Conservation (phyloP, 192 early-diverging fungal species). For the Coemansia sp. region DNA sequence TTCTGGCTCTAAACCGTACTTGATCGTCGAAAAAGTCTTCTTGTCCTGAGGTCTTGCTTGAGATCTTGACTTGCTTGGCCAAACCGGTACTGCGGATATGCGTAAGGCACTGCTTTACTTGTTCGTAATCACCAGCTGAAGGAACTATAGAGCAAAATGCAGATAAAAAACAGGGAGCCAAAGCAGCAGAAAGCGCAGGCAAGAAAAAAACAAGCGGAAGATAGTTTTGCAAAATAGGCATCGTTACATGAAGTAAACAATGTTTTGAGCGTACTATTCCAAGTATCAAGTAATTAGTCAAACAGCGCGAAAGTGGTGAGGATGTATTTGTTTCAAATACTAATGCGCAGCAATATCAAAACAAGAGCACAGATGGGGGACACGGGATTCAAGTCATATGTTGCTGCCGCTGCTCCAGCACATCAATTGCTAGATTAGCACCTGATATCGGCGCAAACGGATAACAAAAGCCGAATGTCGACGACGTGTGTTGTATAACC, state of each 20-base stretch:
- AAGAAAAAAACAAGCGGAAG: neutral
- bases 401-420: too few relatives aligned
- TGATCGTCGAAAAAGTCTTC: neutral
- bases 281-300: conserved; percentile 13
- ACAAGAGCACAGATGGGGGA: neutral
- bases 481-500: too few relatives aligned
- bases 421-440: too few relatives aligned
- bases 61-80: neutral
- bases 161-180: neutral
- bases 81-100: neutral
- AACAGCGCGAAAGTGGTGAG: conserved; percentile 1
- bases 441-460: too few relatives aligned
- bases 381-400: too few relatives aligned
- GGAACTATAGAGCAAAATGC: conserved; percentile 38
- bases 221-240: neutral
- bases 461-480: too few relatives aligned
- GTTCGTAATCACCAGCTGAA: conserved; percentile 53
- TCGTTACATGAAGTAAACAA: conserved; percentile 41
- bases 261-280: conserved; percentile 34
- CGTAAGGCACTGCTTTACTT: conserved; percentile 24
- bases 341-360: neutral
- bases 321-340: neutral
- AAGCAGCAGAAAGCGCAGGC: too few relatives aligned
- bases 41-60: neutral
- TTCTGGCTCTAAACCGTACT: neutral